Conservation (phyloP, 2,329 filamentous ascomycete genomes). For the Clathrospora elynae region DNA sequence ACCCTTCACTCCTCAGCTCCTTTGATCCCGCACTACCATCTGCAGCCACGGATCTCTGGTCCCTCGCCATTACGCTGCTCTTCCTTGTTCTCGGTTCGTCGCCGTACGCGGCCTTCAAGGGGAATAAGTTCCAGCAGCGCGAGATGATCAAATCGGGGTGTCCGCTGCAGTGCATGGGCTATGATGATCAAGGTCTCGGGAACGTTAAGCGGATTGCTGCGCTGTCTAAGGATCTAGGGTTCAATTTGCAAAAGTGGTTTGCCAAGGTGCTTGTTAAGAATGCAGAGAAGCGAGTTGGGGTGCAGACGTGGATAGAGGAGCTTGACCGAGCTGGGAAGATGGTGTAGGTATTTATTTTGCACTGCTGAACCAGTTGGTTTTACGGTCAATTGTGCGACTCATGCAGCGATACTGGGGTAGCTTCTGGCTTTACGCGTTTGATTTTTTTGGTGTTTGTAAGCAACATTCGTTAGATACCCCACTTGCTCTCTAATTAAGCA, state of each 20-base stretch:
- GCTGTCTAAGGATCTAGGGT: constrained; percentile 30
- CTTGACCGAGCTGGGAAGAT: constrained; percentile 4
- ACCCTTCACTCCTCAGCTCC: constrained; percentile 40
- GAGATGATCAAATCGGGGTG: constrained; percentile 53
- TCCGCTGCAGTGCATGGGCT: constrained; percentile 47
- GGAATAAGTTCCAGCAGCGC: constrained; percentile 50
- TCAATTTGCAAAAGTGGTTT: constrained; percentile 45
- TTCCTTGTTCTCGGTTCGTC: constrained; percentile 50
- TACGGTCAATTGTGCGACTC: no score
- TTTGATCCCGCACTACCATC: constrained; percentile 35
- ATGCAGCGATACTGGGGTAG: no score
- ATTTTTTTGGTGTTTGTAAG: not conserved
- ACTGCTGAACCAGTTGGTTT: no score
- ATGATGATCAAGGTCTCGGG: constrained; percentile 42
- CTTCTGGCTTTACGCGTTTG: not conserved
- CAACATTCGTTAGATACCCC: constrained; percentile 4
- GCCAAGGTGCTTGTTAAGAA: constrained; percentile 43
- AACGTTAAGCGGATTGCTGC: constrained; percentile 40
- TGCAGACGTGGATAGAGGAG: constrained; percentile 37
- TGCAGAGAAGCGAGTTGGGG: constrained; percentile 35
- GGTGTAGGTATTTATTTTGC: not conserved
- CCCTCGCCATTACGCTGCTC: constrained; percentile 53
- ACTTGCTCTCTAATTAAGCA: not conserved
- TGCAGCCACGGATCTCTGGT: constrained; percentile 51
- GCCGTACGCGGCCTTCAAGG: constrained; percentile 49